These are phyloP conservation scores for Penicillium psychrosexuale DNA, from an alignment of 2,329 filamentous ascomycete species.

Conservation along the genomic window DNA sequence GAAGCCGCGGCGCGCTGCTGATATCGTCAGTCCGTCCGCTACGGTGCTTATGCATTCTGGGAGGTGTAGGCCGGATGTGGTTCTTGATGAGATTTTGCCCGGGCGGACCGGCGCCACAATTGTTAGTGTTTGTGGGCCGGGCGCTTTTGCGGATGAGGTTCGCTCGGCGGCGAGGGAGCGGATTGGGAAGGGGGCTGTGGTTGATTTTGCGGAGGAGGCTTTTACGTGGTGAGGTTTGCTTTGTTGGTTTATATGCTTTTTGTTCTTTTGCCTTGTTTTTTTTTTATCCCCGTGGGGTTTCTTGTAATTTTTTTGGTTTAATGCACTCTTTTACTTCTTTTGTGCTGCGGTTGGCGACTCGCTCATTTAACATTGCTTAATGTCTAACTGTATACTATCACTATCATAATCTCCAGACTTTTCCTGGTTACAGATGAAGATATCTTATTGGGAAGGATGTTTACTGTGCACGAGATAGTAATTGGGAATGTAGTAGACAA, in stretches of 20 bases:
- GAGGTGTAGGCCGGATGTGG: slow-evolving; percentile 53
- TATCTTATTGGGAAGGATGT: neutral
- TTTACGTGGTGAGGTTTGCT: slow-evolving; percentile 56
- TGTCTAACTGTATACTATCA: neutral
- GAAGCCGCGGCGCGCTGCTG: slow-evolving; percentile 53
- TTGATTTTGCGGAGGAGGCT: slow-evolving; percentile 64
- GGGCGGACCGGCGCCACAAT: slow-evolving; percentile 57
- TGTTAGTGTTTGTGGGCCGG: slow-evolving; percentile 62
- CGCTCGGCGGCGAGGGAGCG: slow-evolving; percentile 52
- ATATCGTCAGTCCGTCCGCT: slow-evolving; percentile 56
- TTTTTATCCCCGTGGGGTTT: neutral
- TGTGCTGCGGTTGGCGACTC: neutral
- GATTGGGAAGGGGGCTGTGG: slow-evolving; percentile 50
- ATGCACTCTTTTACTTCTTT: neutral
- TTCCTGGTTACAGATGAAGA: neutral
- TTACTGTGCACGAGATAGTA: neutral
- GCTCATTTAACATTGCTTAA: neutral
- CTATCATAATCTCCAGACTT: neutral
- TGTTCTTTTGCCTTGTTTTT: neutral
- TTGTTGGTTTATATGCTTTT: neutral
- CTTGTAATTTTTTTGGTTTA: neutral
- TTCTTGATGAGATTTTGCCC: slow-evolving; percentile 57
- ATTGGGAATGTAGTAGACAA: neutral
- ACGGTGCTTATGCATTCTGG: slow-evolving; percentile 62
- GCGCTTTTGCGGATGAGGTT: slow-evolving; percentile 62